phyloP scores from a whole-genome alignment of 495 filamentous ascomycete genomes.

The Lentithecium fluviatile region DNA sequence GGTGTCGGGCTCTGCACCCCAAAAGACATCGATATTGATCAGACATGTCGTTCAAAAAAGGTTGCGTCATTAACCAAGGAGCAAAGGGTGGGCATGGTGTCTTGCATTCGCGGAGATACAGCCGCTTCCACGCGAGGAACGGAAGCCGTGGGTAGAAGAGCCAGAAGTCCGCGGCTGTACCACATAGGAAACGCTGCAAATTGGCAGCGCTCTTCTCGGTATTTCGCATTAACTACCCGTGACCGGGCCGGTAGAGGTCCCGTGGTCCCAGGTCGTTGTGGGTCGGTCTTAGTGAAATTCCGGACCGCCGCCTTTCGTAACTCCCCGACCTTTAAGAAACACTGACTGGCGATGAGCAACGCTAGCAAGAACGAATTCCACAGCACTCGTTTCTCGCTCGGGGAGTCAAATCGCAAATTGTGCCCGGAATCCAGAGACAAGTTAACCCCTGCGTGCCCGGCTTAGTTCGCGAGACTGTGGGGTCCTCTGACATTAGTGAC shows the following conservation, averaged over 20 bases:
- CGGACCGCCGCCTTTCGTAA: too few relatives aligned
- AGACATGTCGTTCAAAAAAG: background rate
- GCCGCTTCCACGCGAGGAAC: background rate
- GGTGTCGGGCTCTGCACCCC: background rate
- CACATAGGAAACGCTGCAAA: background rate
- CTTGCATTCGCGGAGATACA: slow-evolving; percentile 2
- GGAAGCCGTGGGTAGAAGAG: background rate
- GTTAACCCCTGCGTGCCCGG: too few relatives aligned
- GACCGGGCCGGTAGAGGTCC: background rate
- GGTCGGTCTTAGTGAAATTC: background rate
- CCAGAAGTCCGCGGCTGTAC: background rate
- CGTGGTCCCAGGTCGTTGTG: background rate
- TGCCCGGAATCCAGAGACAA: too few relatives aligned
- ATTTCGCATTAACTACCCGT: background rate
- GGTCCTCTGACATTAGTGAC: too few relatives aligned
- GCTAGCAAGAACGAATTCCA: too few relatives aligned
- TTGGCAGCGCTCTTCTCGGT: background rate
- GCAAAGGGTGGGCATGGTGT: background rate
- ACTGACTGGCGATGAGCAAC: too few relatives aligned
- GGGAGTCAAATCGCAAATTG: too few relatives aligned
- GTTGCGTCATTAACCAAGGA: slow-evolving; percentile 1
- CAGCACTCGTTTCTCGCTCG: too few relatives aligned
- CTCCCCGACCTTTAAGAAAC: too few relatives aligned
- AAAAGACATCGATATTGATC: background rate
- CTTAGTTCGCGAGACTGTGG: too few relatives aligned